phyloP scores from a whole-genome alignment of 805 yeast genomes.

The Pichia californica region DNA sequence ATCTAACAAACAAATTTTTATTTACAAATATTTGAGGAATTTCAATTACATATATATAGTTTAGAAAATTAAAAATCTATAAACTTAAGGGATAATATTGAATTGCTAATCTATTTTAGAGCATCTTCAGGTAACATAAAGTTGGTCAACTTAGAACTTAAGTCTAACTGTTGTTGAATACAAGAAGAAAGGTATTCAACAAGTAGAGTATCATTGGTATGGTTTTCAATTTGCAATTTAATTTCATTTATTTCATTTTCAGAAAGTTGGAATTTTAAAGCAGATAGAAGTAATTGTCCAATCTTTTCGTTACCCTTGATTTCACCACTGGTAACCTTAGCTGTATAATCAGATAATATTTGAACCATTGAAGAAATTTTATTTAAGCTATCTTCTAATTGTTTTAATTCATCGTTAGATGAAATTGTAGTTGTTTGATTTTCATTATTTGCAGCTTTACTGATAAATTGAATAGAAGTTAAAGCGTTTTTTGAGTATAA shows the following conservation, averaged over 20 bases:
- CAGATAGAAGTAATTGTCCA: conserved; percentile 60
- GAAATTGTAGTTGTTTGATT: conserved; percentile 28
- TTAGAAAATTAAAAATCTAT: too few species aligned
- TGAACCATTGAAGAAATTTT: conserved; percentile 43
- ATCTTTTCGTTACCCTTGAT: conserved; percentile 48
- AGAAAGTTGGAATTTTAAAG: conserved; percentile 46
- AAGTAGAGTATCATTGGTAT: conserved; percentile 74
- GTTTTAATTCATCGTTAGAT: conserved; percentile 38
- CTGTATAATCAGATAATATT: conserved; percentile 42
- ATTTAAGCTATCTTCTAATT: conserved; percentile 40
- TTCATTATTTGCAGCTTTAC: conserved; percentile 32
- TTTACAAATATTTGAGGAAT: too few species aligned
- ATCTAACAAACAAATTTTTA: too few species aligned
- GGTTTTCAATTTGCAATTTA: conserved; percentile 57
- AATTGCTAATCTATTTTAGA: conserved; percentile 19
- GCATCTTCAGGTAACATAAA: conserved; percentile 33
- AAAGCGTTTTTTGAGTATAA: conserved; percentile 53
- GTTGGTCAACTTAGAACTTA: conserved; percentile 68
- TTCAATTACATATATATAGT: too few species aligned
- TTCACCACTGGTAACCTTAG: conserved; percentile 35
- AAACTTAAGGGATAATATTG: neutral
- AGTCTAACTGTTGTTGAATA: conserved; percentile 76
- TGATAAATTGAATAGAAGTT: conserved; percentile 44
- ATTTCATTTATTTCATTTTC: conserved; percentile 46
- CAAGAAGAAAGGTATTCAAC: conserved; percentile 78